A percentile compares a stretch with the other conserved stretches of the same genome.
These are phyloP conservation scores for Teratosphaeria nubilosa DNA, from an alignment of 2,329 filamentous ascomycete species.

Conservation along the genomic window DNA sequence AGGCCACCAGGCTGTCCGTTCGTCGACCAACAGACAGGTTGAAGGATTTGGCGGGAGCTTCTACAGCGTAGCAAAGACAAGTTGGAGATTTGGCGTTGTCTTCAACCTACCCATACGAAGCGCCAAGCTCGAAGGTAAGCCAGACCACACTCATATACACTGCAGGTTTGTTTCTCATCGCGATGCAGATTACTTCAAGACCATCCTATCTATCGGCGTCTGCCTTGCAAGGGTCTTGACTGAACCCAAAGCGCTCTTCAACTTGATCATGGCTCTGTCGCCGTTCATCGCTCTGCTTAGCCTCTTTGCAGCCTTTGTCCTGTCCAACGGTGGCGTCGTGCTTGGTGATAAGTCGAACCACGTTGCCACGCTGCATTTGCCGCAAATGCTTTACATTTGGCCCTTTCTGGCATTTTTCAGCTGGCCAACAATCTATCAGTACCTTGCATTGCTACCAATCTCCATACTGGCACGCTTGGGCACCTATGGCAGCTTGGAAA, in stretches of 20 bases:
- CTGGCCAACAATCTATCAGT: constrained; percentile 59
- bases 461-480: constrained; percentile 16
- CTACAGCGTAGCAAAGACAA: constrained; percentile 20
- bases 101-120: constrained; percentile 42
- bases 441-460: constrained; percentile 31
- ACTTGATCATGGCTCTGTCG: constrained; percentile 10
- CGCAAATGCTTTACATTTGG: constrained; percentile 95
- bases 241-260: constrained; percentile 13
- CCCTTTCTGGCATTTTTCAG: constrained; percentile 86
- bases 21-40: constrained; percentile 20
- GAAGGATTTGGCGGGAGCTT: constrained; percentile 22
- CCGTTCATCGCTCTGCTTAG: constrained; percentile 53
- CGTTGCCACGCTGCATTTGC: constrained; percentile 73
- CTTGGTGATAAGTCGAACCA: constrained; percentile 94
- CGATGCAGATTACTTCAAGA: constrained; percentile 36
- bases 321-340: constrained; percentile 85
- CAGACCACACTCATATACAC: neutral
- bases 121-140: constrained; percentile 39
- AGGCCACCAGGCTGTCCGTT: constrained; percentile 37
- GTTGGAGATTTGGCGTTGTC: constrained; percentile 33
- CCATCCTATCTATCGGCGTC: constrained; percentile 53
- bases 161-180: neutral
- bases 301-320: constrained; percentile 64
- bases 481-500: constrained; percentile 16
- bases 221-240: constrained; percentile 40